Evolutionary conservation across 139 green algal genomes (phyloP).

Genomic region (Picochlorum sp.): DNA sequence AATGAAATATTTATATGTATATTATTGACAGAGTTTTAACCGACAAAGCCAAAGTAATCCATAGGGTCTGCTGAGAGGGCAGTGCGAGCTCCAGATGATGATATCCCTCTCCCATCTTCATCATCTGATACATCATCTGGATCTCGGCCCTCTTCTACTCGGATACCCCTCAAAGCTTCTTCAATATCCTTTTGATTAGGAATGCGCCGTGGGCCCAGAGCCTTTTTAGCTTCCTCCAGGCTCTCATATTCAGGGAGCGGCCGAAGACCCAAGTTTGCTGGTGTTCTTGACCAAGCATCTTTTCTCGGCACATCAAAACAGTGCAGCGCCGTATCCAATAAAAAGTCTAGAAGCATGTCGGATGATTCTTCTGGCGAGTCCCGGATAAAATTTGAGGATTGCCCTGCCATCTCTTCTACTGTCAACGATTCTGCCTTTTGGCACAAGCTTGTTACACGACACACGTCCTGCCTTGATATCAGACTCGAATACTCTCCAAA

Average conservation of each 20-base stretch:
- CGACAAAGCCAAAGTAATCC: conserved; percentile 43
- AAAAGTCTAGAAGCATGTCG: conserved; percentile 16
- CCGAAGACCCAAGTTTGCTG: conserved; percentile 28
- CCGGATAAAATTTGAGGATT: conserved; percentile 9
- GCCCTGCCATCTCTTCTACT: background rate
- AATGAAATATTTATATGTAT: background rate
- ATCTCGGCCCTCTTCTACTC: conserved; percentile 24
- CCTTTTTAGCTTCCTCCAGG: conserved; percentile 40
- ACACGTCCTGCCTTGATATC: background rate
- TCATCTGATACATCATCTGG: background rate
- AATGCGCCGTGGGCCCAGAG: conserved; percentile 29
- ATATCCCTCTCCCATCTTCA: conserved; percentile 8
- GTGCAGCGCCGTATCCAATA: conserved; percentile 20
- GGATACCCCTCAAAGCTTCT: conserved; percentile 20
- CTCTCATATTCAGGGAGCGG: conserved; percentile 35
- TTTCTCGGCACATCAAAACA: conserved; percentile 9
- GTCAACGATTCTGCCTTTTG: conserved; percentile 5
- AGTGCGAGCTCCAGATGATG: conserved; percentile 8
- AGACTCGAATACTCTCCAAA: conserved; percentile 6
- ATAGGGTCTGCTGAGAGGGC: conserved; percentile 23
- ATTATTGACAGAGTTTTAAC: background rate
- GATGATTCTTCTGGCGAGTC: conserved; percentile 14
- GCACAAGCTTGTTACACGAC: background rate
- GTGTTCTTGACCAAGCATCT: conserved; percentile 9
- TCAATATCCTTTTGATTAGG: conserved; percentile 24